Conservation (phyloP, 108 stramenopile species). For the Cyclostephanos tholiformis region DNA sequence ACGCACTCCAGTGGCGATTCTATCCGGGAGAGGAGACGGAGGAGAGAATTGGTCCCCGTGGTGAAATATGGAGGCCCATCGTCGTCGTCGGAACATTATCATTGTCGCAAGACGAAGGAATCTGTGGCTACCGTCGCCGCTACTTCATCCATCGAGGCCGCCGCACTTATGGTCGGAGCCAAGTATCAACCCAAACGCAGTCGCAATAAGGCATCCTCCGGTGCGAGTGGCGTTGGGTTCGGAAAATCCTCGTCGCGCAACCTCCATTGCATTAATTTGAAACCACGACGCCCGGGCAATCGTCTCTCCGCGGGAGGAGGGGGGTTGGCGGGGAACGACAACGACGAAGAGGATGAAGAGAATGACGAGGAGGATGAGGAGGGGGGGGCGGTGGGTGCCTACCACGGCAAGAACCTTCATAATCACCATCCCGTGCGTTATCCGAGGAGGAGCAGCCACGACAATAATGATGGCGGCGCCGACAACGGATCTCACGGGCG, state of each 20-base stretch:
- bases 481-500: conserved; percentile 10
- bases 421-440: conserved; percentile 25
- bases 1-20: conserved; percentile 16
- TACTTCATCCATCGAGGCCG: too few relatives aligned
- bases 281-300: too few relatives aligned
- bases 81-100: too few relatives aligned
- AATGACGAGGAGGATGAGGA: neutral
- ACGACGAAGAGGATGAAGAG: neutral
- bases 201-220: neutral
- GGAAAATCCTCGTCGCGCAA: neutral
- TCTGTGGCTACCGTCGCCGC: too few relatives aligned
- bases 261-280: too few relatives aligned
- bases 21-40: conserved; percentile 17
- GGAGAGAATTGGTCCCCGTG: conserved; percentile 38
- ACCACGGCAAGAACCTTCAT: conserved; percentile 18
- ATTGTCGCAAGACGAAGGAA: too few relatives aligned
- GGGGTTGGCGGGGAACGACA: neutral
- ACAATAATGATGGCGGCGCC: too few relatives aligned
- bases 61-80: conserved; percentile 1
- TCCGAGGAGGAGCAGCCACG: conserved; percentile 21
- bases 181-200: too few relatives aligned
- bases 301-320: neutral
- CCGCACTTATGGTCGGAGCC: neutral
- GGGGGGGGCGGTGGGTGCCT: too few relatives aligned
- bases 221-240: neutral